Evolutionary conservation across 148 eudicot species (phyloP), one percentile per base, ranked within the genome.

Genomic region (Camellia lanceoleosa): DNA sequence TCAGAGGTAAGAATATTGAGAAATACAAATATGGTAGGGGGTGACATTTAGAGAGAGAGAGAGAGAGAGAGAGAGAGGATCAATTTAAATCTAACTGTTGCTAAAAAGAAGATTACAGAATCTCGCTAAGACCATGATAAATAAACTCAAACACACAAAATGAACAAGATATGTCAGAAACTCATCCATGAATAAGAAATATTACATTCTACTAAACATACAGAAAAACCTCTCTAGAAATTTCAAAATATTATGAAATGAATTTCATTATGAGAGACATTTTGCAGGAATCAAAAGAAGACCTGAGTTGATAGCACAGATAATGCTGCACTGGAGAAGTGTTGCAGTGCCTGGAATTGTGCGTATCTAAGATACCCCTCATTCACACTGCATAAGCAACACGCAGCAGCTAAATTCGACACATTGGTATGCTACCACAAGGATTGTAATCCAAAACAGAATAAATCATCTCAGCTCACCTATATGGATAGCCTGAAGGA

Each of bases 301-400:
- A 95, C 99, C 99, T 96, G 99, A 86, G 98, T 93, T 42, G 99
- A 96, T 82, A 96, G 89, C 44, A 96, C 99, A 23, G 97, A 96
- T 79, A 96, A 86, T 61, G 95, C 87, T 62, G 99, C 99, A 89
- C 99, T 96, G 54, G 98, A 80, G 67, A 93, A 86, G 82, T 96
- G 99, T 78, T 96, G 99, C 69, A 93, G 80, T 5, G 99, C 99
- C 71, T 98, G 89, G 77, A 96, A 96, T 60, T 96, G 95, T n/a
- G 98, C 92, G 86, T 96, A 96, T 74, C 94, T 87, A 74, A 91
- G 92, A 84, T 96, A 96, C 55, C 99, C 99, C 77, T 96, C 99
- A 68, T 89, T 93, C 78, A 96, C 99, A 90, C 99, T 96, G 94
- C 89, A 89, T 16, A 61, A 79, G 63, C 59, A 56, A 62, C 16